These are phyloP conservation scores for Cryptococcus maquisensis DNA, from an alignment of 1,284 basidiomycete genomes.

Conservation along the genomic window DNA sequence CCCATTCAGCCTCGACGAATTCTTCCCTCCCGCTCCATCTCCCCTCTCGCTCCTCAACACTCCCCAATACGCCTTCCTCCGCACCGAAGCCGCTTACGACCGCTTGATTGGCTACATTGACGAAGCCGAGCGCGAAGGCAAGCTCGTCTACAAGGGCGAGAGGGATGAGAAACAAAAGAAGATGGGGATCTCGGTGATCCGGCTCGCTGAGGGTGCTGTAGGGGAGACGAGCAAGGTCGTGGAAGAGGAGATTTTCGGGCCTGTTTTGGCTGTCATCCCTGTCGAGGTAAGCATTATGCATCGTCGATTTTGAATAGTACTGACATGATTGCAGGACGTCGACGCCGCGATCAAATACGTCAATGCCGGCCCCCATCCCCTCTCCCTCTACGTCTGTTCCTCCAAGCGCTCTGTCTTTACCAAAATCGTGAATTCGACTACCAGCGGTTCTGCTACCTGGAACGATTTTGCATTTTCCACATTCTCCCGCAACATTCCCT, in stretches of 20 bases:
- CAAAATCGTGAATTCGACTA: constrained; percentile 39
- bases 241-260: constrained; percentile 70
- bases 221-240: constrained; percentile 60
- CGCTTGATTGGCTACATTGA: constrained; percentile 64
- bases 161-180: constrained; percentile 53
- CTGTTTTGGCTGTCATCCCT: constrained; percentile 69
- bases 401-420: constrained; percentile 31
- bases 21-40: constrained; percentile 43
- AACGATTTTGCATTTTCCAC: constrained; percentile 44
- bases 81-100: constrained; percentile 57
- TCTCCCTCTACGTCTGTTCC: constrained; percentile 47
- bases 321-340: constrained; percentile 48
- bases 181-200: constrained; percentile 49
- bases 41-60: constrained; percentile 50
- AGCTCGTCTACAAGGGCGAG: constrained; percentile 66
- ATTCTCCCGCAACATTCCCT: constrained; percentile 33
- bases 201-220: constrained; percentile 57
- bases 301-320: not conserved
- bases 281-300: constrained; percentile 52
- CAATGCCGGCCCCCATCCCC: constrained; percentile 51
- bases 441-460: constrained; percentile 43
- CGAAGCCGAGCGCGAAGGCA: constrained; percentile 59
- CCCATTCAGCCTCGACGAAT: constrained; percentile 12
- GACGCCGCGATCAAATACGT: constrained; percentile 70
- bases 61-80: constrained; percentile 54